Evolutionary conservation across 2,329 filamentous ascomycete species (phyloP).

Genomic region (Penicillium psychrosexuale): DNA sequence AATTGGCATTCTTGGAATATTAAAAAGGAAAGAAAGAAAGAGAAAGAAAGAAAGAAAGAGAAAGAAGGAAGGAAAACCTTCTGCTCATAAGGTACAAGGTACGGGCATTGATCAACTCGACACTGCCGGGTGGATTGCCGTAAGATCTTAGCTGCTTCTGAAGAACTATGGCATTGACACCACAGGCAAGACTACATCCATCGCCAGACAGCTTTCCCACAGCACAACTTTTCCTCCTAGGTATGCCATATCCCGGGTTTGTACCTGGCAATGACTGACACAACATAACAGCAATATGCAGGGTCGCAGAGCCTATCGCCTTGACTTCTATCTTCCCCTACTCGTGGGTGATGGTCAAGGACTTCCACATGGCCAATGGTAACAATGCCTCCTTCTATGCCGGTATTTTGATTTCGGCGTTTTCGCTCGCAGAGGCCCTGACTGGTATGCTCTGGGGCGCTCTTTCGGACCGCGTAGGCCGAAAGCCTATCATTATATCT

Average conservation of each 20-base stretch:
- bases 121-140: slow-evolving; percentile 35
- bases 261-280: not conserved
- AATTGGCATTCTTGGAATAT: not conserved
- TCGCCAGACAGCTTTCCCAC: slow-evolving; percentile 72
- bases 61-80: not conserved
- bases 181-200: slow-evolving; percentile 53
- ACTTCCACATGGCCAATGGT: slow-evolving; percentile 68
- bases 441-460: slow-evolving; percentile 88
- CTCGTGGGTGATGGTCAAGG: slow-evolving; percentile 77
- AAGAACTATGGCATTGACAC: slow-evolving; percentile 60
- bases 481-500: slow-evolving; percentile 79
- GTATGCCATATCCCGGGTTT: slow-evolving; percentile 50
- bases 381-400: slow-evolving; percentile 83
- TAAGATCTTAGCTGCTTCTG: slow-evolving; percentile 52
- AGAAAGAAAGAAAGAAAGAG: not conserved
- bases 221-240: slow-evolving; percentile 77
- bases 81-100: not conserved
- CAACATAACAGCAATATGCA: slow-evolving; percentile 69
- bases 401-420: slow-evolving; percentile 81
- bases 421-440: slow-evolving; percentile 74
- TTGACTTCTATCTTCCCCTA: slow-evolving; percentile 93
- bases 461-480: slow-evolving; percentile 75
- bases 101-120: slow-evolving; percentile 5
- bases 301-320: slow-evolving; percentile 87
- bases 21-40: not conserved